Conservation (phyloP, 1,284 basidiomycete species). For the Ganoderma boninense region DNA sequence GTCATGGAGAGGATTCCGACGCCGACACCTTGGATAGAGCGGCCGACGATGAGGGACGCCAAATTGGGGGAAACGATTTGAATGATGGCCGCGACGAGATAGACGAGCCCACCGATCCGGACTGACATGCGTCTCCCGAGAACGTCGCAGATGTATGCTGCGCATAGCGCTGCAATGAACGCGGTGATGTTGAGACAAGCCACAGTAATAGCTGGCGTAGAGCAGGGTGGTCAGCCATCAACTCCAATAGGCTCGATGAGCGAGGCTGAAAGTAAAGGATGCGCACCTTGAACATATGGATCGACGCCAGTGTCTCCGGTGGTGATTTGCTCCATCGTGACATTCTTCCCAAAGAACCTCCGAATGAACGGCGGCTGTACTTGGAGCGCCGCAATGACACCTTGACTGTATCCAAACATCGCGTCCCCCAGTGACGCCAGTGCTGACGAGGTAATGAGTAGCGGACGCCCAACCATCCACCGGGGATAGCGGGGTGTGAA, state of each 20-base stretch:
- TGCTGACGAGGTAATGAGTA: conserved; percentile 59
- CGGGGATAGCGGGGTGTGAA: conserved; percentile 57
- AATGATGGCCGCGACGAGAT: conserved; percentile 56
- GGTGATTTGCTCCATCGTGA: conserved; percentile 53
- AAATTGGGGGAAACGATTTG: conserved; percentile 56
- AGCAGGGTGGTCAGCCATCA: conserved; percentile 11
- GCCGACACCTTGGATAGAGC: conserved; percentile 56
- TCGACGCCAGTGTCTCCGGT: conserved; percentile 53
- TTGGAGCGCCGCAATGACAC: conserved; percentile 58
- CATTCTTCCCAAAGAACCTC: conserved; percentile 53
- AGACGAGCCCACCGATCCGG: conserved; percentile 56
- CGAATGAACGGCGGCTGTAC: conserved; percentile 61
- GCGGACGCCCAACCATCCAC: conserved; percentile 58
- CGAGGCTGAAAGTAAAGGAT: neutral
- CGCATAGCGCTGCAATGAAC: conserved; percentile 52
- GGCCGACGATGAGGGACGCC: conserved; percentile 51
- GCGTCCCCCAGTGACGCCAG: conserved; percentile 62
- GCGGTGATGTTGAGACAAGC: conserved; percentile 60
- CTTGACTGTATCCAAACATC: conserved; percentile 64
- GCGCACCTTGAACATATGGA: conserved; percentile 54
- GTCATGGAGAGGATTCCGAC: conserved; percentile 63
- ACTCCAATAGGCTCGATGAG: neutral
- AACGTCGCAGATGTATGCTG: conserved; percentile 58
- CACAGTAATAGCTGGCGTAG: conserved; percentile 56
- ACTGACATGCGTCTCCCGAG: conserved; percentile 59